Conservation (phyloP, 2,329 filamentous ascomycete genomes). For the Ceratocystis eucalypticola region DNA sequence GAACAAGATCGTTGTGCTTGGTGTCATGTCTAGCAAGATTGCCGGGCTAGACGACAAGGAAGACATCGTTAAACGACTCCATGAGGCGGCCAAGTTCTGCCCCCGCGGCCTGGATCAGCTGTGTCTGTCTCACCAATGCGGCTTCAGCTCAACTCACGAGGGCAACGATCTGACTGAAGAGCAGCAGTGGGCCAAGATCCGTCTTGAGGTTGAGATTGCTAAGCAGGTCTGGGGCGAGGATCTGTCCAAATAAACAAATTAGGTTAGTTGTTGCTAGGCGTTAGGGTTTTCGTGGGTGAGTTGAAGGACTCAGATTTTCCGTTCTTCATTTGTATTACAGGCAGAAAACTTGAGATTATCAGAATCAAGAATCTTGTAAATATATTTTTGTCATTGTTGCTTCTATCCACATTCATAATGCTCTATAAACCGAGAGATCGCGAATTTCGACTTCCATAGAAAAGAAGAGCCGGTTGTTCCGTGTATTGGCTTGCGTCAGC, state of each 20-base stretch:
- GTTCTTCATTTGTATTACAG: neutral
- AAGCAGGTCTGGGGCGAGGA: constrained; percentile 44
- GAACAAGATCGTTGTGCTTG: constrained; percentile 48
- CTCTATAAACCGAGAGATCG: too few species aligned
- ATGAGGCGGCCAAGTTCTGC: constrained; percentile 49
- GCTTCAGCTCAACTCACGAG: constrained; percentile 50
- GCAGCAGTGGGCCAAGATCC: constrained; percentile 58
- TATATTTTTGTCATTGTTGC: neutral
- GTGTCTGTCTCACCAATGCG: constrained; percentile 56
- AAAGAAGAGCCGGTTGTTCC: neutral
- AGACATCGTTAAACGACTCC: constrained; percentile 40
- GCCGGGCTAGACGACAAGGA: constrained; percentile 42
- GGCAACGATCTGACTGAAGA: constrained; percentile 52
- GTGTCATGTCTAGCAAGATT: constrained; percentile 49
- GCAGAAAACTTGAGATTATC: neutral
- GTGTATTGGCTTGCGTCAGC: neutral
- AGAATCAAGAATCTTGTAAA: neutral
- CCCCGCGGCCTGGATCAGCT: constrained; percentile 51
- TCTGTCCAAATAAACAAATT: constrained; percentile 11
- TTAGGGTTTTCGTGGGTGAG: neutral
- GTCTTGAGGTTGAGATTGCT: constrained; percentile 53
- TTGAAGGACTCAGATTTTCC: neutral
- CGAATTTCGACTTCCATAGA: too few species aligned
- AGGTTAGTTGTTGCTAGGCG: neutral
- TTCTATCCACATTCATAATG: neutral